Conservation (phyloP, 331 rosid genomes). For the Ulmus americana region DNA sequence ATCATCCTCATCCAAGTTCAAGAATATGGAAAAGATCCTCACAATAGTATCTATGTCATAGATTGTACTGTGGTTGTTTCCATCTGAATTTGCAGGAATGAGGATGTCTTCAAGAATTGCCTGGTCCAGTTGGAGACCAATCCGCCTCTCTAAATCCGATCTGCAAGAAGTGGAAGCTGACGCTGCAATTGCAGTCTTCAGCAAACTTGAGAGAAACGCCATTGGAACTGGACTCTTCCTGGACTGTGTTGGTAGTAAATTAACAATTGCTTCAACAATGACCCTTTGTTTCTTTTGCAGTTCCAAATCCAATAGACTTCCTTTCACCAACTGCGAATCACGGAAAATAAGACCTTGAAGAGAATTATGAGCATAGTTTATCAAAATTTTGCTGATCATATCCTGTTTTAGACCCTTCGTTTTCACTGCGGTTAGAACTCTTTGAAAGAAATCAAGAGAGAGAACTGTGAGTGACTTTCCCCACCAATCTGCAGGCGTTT, state of each 20-base stretch:
- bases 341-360: constrained; percentile 64
- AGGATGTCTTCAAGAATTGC: constrained; percentile 91
- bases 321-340: constrained; percentile 50
- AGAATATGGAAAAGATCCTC: constrained; percentile 75
- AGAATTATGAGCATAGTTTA: constrained; percentile 72
- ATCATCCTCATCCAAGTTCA: constrained; percentile 76
- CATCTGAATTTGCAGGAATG: constrained; percentile 61
- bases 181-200: constrained; percentile 73
- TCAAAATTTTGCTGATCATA: constrained; percentile 75
- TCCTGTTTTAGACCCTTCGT: constrained; percentile 92
- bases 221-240: constrained; percentile 80
- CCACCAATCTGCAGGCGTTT: constrained; percentile 89
- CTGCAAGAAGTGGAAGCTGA: constrained; percentile 62
- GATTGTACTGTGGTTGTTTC: constrained; percentile 52
- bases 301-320: constrained; percentile 57
- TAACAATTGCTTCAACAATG: constrained; percentile 67
- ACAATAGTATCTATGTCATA: constrained; percentile 74
- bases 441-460: constrained; percentile 67
- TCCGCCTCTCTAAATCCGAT: constrained; percentile 76
- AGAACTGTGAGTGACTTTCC: constrained; percentile 71
- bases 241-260: constrained; percentile 78
- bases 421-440: constrained; percentile 68
- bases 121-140: constrained; percentile 89
- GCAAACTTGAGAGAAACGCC: constrained; percentile 80
- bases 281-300: constrained; percentile 75